A percentile compares a stretch with the other conserved stretches of the same genome.
phyloP scores from a whole-genome alignment of 2,329 filamentous ascomycete species.

The Grosmannia serpens region DNA sequence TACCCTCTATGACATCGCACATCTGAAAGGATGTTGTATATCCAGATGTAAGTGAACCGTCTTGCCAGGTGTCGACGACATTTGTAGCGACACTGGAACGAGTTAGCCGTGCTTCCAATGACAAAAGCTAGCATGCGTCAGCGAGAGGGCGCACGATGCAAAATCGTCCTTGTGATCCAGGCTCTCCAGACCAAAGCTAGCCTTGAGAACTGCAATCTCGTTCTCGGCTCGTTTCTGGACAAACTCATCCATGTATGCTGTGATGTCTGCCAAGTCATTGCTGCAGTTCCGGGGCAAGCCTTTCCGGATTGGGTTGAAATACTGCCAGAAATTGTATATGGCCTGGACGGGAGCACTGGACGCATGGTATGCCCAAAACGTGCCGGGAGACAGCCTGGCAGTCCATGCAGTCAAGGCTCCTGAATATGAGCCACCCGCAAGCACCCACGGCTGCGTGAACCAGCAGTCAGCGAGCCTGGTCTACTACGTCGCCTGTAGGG shows the following conservation, averaged over 20 bases:
- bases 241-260: conserved; percentile 41
- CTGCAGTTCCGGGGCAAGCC: conserved; percentile 50
- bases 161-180: background rate
- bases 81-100: conserved; percentile 14
- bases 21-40: conserved; percentile 25
- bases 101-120: background rate
- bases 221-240: conserved; percentile 17
- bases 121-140: background rate
- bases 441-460: conserved; percentile 37
- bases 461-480: background rate
- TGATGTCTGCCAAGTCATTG: conserved; percentile 35
- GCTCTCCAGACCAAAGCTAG: background rate
- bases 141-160: background rate
- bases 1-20: conserved; percentile 24
- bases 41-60: conserved; percentile 20
- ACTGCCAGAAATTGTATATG: conserved; percentile 46
- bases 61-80: conserved; percentile 23
- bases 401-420: conserved; percentile 46
- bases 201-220: background rate
- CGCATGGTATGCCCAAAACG: conserved; percentile 49
- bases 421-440: conserved; percentile 43
- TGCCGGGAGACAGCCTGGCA: conserved; percentile 37
- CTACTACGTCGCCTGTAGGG: too few species aligned
- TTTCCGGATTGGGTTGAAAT: conserved; percentile 42
- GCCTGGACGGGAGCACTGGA: conserved; percentile 44